These are phyloP conservation scores for Simmondsia chinensis DNA, from an alignment of 148 eudicot genomes.

Conservation along the genomic window DNA sequence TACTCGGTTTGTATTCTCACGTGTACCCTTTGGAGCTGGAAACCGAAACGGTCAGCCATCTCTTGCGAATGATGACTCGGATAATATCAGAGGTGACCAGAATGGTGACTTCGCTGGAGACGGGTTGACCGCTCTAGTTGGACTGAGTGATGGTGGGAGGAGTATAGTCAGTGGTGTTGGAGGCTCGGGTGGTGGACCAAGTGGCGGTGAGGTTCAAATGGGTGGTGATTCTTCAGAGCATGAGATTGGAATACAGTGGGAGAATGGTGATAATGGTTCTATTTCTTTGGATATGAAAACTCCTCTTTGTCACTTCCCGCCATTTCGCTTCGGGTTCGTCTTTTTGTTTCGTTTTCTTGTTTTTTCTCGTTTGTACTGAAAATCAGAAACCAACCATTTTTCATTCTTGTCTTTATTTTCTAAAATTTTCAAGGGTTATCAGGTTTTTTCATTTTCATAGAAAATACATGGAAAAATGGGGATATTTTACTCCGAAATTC, in stretches of 20 bases:
- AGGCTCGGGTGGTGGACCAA: conserved; percentile 53
- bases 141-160: conserved; percentile 79
- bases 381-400: too few relatives aligned
- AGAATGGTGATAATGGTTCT: conserved; percentile 56
- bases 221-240: conserved; percentile 52
- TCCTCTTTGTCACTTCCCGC: conserved; percentile 95
- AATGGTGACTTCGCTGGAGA: conserved; percentile 70
- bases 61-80: conserved; percentile 79
- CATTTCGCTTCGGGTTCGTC: conserved; percentile 94
- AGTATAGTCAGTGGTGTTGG: conserved; percentile 31
- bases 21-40: conserved; percentile 81
- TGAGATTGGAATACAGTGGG: conserved; percentile 63
- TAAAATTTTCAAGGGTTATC: too few relatives aligned
- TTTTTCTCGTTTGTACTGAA: background rate
- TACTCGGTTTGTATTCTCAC: conserved; percentile 90
- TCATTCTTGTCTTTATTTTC: too few relatives aligned
- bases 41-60: conserved; percentile 77
- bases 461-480: too few relatives aligned
- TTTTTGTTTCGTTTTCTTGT: conserved; percentile 5
- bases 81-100: conserved; percentile 70
- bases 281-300: conserved; percentile 91
- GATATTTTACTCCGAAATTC: too few relatives aligned
- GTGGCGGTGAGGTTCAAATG: conserved; percentile 48
- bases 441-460: too few relatives aligned
- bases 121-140: conserved; percentile 95